These are phyloP conservation scores for Vanderwaltozyma verrucispora DNA, from an alignment of 805 yeast genomes.

Conservation along the genomic window DNA sequence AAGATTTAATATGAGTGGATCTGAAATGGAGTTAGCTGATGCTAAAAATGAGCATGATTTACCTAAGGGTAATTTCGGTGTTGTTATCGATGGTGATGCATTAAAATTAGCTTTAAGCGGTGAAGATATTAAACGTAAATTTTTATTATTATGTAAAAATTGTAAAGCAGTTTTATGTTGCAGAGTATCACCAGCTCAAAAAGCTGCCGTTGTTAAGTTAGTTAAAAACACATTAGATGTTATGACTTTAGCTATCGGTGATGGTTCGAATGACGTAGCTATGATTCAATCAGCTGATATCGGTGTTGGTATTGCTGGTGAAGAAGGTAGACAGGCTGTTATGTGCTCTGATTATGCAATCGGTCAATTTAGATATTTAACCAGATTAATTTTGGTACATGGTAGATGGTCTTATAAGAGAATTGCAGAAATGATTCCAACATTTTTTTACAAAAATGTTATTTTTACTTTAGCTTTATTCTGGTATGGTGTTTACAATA, in stretches of 20 bases:
- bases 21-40: conserved; percentile 42
- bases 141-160: conserved; percentile 62
- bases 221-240: conserved; percentile 68
- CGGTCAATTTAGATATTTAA: conserved; percentile 69
- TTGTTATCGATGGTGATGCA: conserved; percentile 76
- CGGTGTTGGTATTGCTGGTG: conserved; percentile 88
- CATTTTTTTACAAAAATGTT: conserved; percentile 71
- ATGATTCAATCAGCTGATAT: conserved; percentile 85
- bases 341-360: conserved; percentile 87
- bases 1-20: conserved; percentile 52
- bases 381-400: conserved; percentile 59
- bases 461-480: conserved; percentile 64
- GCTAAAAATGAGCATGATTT: conserved; percentile 53
- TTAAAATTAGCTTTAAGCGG: conserved; percentile 42
- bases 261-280: conserved; percentile 84
- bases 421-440: conserved; percentile 74
- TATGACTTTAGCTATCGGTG: conserved; percentile 83
- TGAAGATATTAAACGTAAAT: conserved; percentile 41
- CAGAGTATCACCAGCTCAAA: conserved; percentile 82
- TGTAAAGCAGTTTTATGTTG: conserved; percentile 79
- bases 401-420: conserved; percentile 85
- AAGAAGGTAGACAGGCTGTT: conserved; percentile 83
- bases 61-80: conserved; percentile 60
- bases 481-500: conserved; percentile 68
- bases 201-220: conserved; percentile 68